phyloP scores from a whole-genome alignment of 768 basidiomycete genomes.

The Mycena amicta region DNA sequence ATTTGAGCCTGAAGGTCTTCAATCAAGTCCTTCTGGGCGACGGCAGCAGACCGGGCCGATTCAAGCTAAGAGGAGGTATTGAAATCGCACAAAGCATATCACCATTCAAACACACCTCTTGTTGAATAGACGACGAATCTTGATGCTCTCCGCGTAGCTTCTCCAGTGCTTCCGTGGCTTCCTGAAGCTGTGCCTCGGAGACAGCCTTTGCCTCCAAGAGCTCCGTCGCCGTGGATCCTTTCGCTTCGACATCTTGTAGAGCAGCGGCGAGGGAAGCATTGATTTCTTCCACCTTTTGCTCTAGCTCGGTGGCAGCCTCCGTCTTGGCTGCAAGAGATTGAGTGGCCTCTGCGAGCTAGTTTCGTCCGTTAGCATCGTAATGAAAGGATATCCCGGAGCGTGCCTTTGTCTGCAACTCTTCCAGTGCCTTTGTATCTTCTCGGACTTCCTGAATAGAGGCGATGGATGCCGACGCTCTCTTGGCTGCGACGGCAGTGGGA shows the following conservation, averaged over 20 bases:
- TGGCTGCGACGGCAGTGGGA: slow-evolving; percentile 38
- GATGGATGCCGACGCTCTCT: slow-evolving; percentile 58
- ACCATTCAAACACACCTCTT: slow-evolving; percentile 48
- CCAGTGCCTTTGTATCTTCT: slow-evolving; percentile 58
- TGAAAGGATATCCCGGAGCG: slow-evolving; percentile 3
- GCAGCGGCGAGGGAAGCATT: slow-evolving; percentile 51
- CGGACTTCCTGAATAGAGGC: slow-evolving; percentile 75
- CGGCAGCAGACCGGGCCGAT: slow-evolving; percentile 42
- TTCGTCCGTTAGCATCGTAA: not conserved
- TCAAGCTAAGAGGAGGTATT: slow-evolving; percentile 47
- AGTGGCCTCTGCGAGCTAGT: slow-evolving; percentile 62
- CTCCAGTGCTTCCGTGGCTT: slow-evolving; percentile 43
- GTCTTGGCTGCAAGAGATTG: slow-evolving; percentile 58
- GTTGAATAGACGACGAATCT: slow-evolving; percentile 39
- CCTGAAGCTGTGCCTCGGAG: slow-evolving; percentile 51
- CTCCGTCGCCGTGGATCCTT: slow-evolving; percentile 43
- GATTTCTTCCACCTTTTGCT: slow-evolving; percentile 52
- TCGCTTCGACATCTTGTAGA: slow-evolving; percentile 50
- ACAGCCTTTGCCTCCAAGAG: slow-evolving; percentile 51
- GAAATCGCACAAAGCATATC: not conserved
- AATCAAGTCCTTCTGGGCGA: slow-evolving; percentile 48
- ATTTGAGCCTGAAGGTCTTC: slow-evolving; percentile 53
- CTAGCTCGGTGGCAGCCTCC: slow-evolving; percentile 51
- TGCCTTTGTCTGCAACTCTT: slow-evolving; percentile 66
- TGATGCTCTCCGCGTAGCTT: slow-evolving; percentile 35